phyloP scores from a whole-genome alignment of 139 green algal species.

The Pseudopediastrum boryanum region DNA sequence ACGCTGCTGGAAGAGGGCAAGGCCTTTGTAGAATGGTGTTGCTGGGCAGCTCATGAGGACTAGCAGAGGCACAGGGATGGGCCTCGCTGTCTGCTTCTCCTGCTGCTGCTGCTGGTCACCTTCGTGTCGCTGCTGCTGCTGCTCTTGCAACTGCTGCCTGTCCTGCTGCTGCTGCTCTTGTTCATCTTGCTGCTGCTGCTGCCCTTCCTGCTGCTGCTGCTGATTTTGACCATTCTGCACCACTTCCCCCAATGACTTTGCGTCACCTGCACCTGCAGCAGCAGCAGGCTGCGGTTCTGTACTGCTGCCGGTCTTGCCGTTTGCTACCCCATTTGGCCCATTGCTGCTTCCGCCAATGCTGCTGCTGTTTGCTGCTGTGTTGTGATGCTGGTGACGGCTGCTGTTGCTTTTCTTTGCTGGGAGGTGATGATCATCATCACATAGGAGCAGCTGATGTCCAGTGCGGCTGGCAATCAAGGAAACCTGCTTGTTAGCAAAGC shows the following conservation, averaged over 20 bases:
- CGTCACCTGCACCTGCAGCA: not conserved
- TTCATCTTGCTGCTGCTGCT: conserved; percentile 27
- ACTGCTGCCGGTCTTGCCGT: not conserved
- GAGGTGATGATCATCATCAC: conserved; percentile 10
- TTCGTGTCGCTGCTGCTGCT: conserved; percentile 6
- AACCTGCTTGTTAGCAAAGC: conserved; percentile 28
- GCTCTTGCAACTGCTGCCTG: not conserved
- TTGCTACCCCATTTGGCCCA: too few relatives aligned
- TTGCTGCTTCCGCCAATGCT: not conserved
- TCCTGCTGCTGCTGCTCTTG: not conserved
- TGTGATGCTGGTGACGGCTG: too few relatives aligned
- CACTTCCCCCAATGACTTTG: not conserved
- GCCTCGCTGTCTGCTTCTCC: not conserved
- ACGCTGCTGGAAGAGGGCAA: not conserved
- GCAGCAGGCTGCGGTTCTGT: not conserved
- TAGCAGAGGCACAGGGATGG: conserved; percentile 24
- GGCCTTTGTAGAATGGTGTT: conserved; percentile 1
- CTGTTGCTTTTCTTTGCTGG: too few relatives aligned
- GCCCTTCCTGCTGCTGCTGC: conserved; percentile 6
- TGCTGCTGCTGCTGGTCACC: conserved; percentile 12
- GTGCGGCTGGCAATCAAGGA: conserved; percentile 19
- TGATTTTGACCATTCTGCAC: too few relatives aligned
- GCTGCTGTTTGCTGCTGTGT: too few relatives aligned
- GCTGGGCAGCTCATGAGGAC: conserved; percentile 25
- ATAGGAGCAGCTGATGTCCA: conserved; percentile 35